These are phyloP conservation scores for Rhodotorula sp. DNA, from an alignment of 1,284 basidiomycete species.

Conservation along the genomic window DNA sequence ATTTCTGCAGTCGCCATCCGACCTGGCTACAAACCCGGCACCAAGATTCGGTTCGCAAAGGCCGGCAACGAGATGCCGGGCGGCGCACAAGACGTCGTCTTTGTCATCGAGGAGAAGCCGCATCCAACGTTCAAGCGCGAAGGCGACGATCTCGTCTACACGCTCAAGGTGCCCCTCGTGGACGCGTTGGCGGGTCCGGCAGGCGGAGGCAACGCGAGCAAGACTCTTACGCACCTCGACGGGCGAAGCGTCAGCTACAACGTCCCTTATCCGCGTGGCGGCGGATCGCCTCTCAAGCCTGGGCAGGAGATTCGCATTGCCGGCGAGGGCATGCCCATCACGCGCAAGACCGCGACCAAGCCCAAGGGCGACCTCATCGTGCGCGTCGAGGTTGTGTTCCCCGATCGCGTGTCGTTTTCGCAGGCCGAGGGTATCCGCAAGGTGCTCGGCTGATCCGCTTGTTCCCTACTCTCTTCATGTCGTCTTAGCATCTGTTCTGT, in stretches of 20 bases:
- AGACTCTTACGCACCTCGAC: conserved; percentile 60
- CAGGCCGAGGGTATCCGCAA: conserved; percentile 80
- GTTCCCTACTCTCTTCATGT: not conserved
- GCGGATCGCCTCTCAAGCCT: conserved; percentile 63
- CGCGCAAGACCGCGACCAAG: conserved; percentile 70
- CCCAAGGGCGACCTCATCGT: conserved; percentile 81
- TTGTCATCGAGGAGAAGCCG: conserved; percentile 78
- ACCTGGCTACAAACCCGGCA: conserved; percentile 69
- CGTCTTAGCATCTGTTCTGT: too few species aligned
- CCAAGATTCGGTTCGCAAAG: conserved; percentile 83
- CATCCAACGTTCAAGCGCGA: conserved; percentile 73
- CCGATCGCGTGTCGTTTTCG: conserved; percentile 65
- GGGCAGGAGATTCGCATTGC: conserved; percentile 68
- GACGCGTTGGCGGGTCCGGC: conserved; percentile 70
- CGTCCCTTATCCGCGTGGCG: conserved; percentile 57
- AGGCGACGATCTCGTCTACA: conserved; percentile 73
- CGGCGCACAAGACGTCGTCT: conserved; percentile 78
- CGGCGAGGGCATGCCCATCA: conserved; percentile 83
- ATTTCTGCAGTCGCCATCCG: conserved; percentile 62
- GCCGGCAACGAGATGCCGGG: conserved; percentile 78
- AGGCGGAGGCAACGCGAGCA: conserved; percentile 25
- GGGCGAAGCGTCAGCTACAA: conserved; percentile 71
- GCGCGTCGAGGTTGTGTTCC: conserved; percentile 82
- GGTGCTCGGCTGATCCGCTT: conserved; percentile 54
- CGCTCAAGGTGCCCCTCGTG: conserved; percentile 69